phyloP scores from a whole-genome alignment of 164 flowering plant genomes.

The Kalanchoe fedtschenkoi region DNA sequence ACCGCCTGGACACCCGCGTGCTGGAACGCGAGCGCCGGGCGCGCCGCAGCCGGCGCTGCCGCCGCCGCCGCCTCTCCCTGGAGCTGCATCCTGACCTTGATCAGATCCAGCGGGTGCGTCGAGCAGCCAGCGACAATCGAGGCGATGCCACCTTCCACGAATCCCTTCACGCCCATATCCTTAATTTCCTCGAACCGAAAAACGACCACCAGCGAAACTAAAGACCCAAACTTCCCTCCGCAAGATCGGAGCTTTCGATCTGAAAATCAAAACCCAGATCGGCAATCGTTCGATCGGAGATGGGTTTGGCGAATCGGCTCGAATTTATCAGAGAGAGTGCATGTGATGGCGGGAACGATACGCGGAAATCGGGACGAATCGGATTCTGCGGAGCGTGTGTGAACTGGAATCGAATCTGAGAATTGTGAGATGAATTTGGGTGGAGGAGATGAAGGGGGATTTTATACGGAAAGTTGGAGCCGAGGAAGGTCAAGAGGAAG shows the following conservation, averaged over 20 bases:
- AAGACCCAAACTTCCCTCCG: background rate
- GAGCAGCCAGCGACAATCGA: slow-evolving; percentile 49
- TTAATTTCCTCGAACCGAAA: background rate
- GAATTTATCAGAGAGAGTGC: background rate
- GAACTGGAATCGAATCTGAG: background rate
- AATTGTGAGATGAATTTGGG: background rate
- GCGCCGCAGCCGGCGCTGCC: slow-evolving; percentile 16
- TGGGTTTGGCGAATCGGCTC: background rate
- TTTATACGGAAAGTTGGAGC: background rate
- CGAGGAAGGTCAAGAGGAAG: slow-evolving; percentile 1
- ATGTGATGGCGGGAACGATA: background rate
- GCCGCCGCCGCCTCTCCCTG: slow-evolving; percentile 33
- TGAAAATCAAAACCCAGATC: background rate
- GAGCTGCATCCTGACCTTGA: slow-evolving; percentile 62
- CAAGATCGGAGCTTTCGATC: background rate
- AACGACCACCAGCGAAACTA: background rate
- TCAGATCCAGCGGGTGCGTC: slow-evolving; percentile 49
- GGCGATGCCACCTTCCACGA: slow-evolving; percentile 56
- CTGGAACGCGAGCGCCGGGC: slow-evolving; percentile 40
- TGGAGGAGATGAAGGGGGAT: background rate
- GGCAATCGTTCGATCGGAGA: background rate
- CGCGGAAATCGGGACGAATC: background rate
- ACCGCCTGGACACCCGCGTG: background rate
- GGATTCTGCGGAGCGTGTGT: background rate
- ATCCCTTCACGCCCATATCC: slow-evolving; percentile 47